Percentiles rank a stretch among this genome's conserved stretches.
phyloP scores from a whole-genome alignment of 495 filamentous ascomycete genomes.

The Thozetella sp. region DNA sequence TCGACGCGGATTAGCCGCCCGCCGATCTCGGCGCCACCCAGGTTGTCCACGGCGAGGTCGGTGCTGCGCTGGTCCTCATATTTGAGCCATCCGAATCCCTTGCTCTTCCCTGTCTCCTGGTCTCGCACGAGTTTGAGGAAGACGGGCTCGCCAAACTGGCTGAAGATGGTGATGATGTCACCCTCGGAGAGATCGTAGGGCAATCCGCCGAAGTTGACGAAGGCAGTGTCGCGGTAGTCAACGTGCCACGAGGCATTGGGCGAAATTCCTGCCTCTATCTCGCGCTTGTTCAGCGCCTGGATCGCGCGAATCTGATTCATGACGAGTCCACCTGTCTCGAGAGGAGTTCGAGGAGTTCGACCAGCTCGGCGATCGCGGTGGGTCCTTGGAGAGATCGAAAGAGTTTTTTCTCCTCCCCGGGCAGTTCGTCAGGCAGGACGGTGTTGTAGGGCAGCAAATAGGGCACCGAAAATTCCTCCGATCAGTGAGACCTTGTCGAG shows the following conservation, averaged over 20 bases:
- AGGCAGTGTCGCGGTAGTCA: constrained; percentile 97
- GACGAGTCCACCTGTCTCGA: constrained; percentile 11
- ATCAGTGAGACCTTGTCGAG: neutral
- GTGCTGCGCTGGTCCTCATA: constrained; percentile 98
- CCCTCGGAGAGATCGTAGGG: constrained; percentile 94
- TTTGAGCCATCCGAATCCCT: constrained; percentile 93
- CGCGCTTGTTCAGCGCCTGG: constrained; percentile 90
- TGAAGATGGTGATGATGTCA: constrained; percentile 96
- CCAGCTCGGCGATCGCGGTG: too few relatives aligned
- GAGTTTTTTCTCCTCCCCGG: too few relatives aligned
- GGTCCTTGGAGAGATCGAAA: too few relatives aligned
- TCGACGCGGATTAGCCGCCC: constrained; percentile 85
- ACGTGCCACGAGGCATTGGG: constrained; percentile 94
- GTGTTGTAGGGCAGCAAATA: too few relatives aligned
- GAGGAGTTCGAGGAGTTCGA: neutral
- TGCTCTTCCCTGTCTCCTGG: constrained; percentile 93
- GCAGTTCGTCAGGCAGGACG: too few relatives aligned
- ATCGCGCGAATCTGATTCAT: constrained; percentile 96
- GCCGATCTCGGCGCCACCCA: constrained; percentile 82
- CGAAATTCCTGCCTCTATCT: constrained; percentile 82
- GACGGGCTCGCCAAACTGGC: constrained; percentile 92
- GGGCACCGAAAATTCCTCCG: too few relatives aligned
- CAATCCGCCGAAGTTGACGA: constrained; percentile 93
- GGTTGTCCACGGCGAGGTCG: constrained; percentile 93
- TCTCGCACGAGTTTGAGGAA: constrained; percentile 89